A percentile compares a stretch with the other conserved stretches of the same genome.
Evolutionary conservation across 1,284 basidiomycete genomes (phyloP).

Genomic region (Rhodotorula sp.): DNA sequence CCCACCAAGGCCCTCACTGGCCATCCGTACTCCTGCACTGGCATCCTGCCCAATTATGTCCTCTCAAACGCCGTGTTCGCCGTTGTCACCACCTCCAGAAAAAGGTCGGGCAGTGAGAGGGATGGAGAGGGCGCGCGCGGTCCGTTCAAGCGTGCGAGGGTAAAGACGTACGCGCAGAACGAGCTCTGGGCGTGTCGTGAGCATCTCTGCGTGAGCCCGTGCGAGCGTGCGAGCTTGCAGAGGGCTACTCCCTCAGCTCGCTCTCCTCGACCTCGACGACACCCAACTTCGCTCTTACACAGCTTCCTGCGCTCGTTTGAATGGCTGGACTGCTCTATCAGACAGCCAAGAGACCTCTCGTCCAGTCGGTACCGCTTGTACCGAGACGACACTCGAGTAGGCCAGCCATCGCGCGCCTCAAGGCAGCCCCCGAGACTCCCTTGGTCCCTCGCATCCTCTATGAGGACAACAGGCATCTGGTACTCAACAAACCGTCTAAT

Average conservation of each 20-base stretch:
- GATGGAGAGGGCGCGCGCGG: not conserved
- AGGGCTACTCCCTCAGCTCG: not conserved
- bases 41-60: not conserved
- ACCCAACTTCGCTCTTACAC: no score
- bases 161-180: conserved; percentile 28
- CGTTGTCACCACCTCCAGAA: not conserved
- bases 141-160: no score
- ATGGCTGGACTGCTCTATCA: not conserved
- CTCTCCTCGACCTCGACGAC: no score
- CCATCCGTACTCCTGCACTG: not conserved
- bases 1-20: not conserved
- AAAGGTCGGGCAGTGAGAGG: not conserved
- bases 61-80: not conserved
- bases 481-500: conserved; percentile 32
- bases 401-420: no score
- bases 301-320: no score
- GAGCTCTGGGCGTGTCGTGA: conserved; percentile 32
- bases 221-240: not conserved
- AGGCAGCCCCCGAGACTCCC: no score
- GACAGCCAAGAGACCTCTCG: not conserved
- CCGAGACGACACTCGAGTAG: no score
- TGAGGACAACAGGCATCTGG: conserved; percentile 15
- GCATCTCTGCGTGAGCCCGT: conserved; percentile 10
- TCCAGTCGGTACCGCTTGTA: not conserved
- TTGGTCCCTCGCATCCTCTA: conserved; percentile 3